A percentile compares a stretch with the other conserved stretches of the same genome.
These are phyloP conservation scores for Candida peoriensis DNA, from an alignment of 805 yeast genomes.

Conservation along the genomic window DNA sequence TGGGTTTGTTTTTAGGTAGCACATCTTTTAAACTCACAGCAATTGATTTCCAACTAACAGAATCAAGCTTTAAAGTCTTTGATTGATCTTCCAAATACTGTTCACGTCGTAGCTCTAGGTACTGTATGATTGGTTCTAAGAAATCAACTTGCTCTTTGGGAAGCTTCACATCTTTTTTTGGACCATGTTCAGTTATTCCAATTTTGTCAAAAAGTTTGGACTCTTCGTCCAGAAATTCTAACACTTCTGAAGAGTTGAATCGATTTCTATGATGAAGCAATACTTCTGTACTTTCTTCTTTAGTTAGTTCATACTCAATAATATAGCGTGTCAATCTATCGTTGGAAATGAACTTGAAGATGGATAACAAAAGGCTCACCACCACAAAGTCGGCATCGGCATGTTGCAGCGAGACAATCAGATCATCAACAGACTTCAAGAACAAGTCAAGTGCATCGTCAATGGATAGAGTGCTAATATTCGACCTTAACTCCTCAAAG, in stretches of 20 bases:
- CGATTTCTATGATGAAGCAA: constrained; percentile 20
- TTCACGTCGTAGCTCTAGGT: constrained; percentile 4
- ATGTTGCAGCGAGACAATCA: constrained; percentile 59
- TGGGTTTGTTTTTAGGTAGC: constrained; percentile 31
- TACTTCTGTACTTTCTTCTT: constrained; percentile 38
- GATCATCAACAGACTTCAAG: constrained; percentile 46
- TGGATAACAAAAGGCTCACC: constrained; percentile 42
- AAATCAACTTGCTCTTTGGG: too few relatives aligned
- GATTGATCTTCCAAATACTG: constrained; percentile 10
- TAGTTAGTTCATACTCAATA: constrained; percentile 53
- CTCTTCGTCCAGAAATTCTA: too few relatives aligned
- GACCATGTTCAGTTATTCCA: too few relatives aligned
- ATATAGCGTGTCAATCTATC: constrained; percentile 47
- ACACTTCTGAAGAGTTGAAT: constrained; percentile 6
- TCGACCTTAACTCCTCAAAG: constrained; percentile 31
- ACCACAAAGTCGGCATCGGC: constrained; percentile 62
- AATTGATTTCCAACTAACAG: constrained; percentile 26
- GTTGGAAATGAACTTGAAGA: constrained; percentile 46
- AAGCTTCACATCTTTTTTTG: too few relatives aligned
- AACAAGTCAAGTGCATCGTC: constrained; percentile 8
- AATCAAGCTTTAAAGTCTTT: constrained; percentile 11
- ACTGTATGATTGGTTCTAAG: constrained; percentile 14
- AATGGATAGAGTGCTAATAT: constrained; percentile 9
- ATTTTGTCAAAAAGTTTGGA: too few relatives aligned
- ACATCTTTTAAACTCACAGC: constrained; percentile 21